Conservation (phyloP, 257 asterid genomes). For the Solanum bulbocastanum region DNA sequence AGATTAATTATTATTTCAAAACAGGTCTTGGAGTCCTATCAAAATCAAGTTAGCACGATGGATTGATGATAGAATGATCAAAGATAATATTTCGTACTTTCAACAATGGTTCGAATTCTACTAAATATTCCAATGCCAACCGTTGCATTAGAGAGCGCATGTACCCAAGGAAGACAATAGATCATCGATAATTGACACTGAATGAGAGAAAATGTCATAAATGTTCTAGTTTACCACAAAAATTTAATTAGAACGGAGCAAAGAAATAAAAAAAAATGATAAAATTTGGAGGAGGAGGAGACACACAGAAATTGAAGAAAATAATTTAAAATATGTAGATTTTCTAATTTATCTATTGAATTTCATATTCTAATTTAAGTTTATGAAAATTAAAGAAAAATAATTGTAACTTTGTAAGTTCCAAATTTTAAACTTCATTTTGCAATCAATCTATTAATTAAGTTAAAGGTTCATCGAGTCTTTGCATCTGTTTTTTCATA, state of each 20-base stretch:
- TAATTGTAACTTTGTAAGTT: background rate
- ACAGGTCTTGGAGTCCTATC: background rate
- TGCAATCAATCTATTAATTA: background rate
- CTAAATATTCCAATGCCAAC: background rate
- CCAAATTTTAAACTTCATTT: background rate
- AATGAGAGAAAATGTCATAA: background rate
- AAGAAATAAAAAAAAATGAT: background rate
- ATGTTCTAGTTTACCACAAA: background rate
- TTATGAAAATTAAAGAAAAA: background rate
- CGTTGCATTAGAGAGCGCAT: background rate
- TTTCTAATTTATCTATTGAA: background rate
- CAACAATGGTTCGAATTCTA: background rate
- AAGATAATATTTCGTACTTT: background rate
- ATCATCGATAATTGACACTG: background rate
- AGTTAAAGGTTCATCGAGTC: background rate
- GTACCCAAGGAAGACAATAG: background rate
- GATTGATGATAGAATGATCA: background rate
- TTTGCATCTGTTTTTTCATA: background rate
- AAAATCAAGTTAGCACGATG: background rate
- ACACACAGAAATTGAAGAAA: background rate
- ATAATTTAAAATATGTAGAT: background rate
- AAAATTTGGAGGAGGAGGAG: background rate
- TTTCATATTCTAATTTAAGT: background rate
- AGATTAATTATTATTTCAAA: background rate
- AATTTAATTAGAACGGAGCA: background rate